These are phyloP conservation scores for Alisma plantagoaquatica DNA, from an alignment of 106 monocot genomes.

Conservation along the genomic window DNA sequence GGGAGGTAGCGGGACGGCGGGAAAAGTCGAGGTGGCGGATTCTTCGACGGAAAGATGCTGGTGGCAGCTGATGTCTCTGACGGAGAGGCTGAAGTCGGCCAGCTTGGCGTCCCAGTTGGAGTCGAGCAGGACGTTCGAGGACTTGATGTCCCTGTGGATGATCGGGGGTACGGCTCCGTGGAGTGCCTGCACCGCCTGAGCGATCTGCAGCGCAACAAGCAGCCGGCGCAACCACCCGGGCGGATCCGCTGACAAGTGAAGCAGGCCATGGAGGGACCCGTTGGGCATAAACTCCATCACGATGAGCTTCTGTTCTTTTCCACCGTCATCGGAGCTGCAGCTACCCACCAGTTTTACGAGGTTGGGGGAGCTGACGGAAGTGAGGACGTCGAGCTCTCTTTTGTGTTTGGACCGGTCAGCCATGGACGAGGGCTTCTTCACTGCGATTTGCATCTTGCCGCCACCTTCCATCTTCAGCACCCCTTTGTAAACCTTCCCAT, in stretches of 20 bases:
- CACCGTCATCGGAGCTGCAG: not conserved
- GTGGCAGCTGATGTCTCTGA: slow-evolving; percentile 9
- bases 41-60: too few species aligned
- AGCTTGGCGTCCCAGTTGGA: slow-evolving; percentile 35
- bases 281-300: slow-evolving; percentile 83
- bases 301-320: slow-evolving; percentile 17
- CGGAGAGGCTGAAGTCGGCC: slow-evolving; percentile 80
- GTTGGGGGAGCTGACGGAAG: slow-evolving; percentile 22
- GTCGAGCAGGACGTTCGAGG: slow-evolving; percentile 64
- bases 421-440: slow-evolving; percentile 33
- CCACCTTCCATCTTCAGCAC: slow-evolving; percentile 24
- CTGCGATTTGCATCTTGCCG: slow-evolving; percentile 23
- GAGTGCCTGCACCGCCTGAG: slow-evolving; percentile 39
- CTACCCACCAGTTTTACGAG: slow-evolving; percentile 29
- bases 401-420: slow-evolving; percentile 23
- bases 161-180: slow-evolving; percentile 37
- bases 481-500: slow-evolving; percentile 71
- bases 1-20: not conserved
- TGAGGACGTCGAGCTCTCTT: slow-evolving; percentile 57
- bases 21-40: too few species aligned
- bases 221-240: slow-evolving; percentile 34
- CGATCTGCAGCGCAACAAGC: slow-evolving; percentile 38
- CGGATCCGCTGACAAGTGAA: slow-evolving; percentile 30
- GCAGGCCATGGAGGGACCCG: slow-evolving; percentile 66
- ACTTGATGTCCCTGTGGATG: slow-evolving; percentile 85